Conservation (phyloP, 2,329 filamentous ascomycete species). For the Penicillium sp. region DNA sequence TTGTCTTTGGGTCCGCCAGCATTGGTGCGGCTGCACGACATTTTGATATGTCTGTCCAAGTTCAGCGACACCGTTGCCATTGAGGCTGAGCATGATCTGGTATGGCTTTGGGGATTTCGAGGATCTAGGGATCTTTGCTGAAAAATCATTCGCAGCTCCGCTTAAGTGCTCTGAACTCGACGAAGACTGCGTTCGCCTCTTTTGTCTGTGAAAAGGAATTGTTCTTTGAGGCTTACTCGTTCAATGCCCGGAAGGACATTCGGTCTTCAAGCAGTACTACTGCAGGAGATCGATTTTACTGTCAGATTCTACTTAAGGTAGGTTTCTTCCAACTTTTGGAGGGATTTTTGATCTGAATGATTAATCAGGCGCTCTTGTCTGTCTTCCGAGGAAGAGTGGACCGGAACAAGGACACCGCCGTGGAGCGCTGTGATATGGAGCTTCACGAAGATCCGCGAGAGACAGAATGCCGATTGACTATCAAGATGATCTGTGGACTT, state of each 20-base stretch:
- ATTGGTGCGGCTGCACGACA: constrained; percentile 57
- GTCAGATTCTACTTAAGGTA: constrained; percentile 59
- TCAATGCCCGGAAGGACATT: constrained; percentile 32
- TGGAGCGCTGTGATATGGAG: constrained; percentile 62
- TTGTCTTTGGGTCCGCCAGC: constrained; percentile 59
- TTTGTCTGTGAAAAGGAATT: constrained; percentile 53
- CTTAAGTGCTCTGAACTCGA: constrained; percentile 60
- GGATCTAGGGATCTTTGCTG: neutral
- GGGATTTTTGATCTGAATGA: constrained; percentile 7
- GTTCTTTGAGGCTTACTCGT: constrained; percentile 62
- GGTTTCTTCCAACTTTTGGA: constrained; percentile 5
- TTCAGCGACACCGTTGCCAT: constrained; percentile 63
- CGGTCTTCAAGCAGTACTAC: constrained; percentile 18
- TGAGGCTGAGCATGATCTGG: constrained; percentile 59
- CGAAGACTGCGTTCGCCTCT: constrained; percentile 63
- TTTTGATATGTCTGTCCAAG: constrained; percentile 59
- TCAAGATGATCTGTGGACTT: constrained; percentile 62
- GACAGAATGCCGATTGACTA: constrained; percentile 59
- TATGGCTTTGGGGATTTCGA: constrained; percentile 21
- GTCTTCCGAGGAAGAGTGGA: constrained; percentile 62
- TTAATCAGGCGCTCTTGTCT: constrained; percentile 52
- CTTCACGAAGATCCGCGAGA: constrained; percentile 57
- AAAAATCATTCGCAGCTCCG: constrained; percentile 49
- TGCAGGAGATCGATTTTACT: constrained; percentile 55
- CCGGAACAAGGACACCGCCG: constrained; percentile 57